phyloP scores from a whole-genome alignment of 108 stramenopile genomes.

The Pseudonitzschia pungens region DNA sequence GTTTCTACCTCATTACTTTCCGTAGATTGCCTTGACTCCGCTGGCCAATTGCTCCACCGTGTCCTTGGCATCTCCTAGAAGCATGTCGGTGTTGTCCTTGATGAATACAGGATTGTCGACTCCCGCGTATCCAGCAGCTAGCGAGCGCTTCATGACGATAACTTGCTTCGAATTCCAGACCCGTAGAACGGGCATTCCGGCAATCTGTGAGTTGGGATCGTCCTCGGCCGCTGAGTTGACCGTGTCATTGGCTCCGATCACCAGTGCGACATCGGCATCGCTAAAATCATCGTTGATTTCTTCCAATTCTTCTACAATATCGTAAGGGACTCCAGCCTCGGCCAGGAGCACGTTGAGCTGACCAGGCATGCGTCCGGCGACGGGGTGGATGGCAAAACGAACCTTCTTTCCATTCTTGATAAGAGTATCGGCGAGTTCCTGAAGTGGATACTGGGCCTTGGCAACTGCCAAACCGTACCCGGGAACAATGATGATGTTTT shows the following conservation, averaged over 20 bases:
- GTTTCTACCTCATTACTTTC: constrained; percentile 41
- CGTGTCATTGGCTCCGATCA: constrained; percentile 99
- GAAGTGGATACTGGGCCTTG: constrained; percentile 96
- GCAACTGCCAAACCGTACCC: constrained; percentile 99
- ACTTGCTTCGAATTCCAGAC: constrained; percentile 98
- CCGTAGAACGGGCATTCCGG: constrained; percentile 95
- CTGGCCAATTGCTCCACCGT: constrained; percentile 86
- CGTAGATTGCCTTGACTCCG: constrained; percentile 69
- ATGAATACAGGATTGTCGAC: constrained; percentile 99
- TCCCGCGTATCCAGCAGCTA: constrained; percentile 98
- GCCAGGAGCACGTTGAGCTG: constrained; percentile 98
- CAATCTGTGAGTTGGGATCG: constrained; percentile 95
- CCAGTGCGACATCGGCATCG: constrained; percentile 90
- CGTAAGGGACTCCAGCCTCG: constrained; percentile 99
- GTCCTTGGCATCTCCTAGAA: constrained; percentile 95
- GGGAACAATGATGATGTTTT: constrained; percentile 94
- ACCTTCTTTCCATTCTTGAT: constrained; percentile 88
- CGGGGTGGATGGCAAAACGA: constrained; percentile 96
- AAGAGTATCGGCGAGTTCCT: constrained; percentile 91
- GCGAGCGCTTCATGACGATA: constrained; percentile 98
- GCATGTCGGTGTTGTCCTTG: constrained; percentile 98
- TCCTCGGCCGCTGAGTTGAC: constrained; percentile 96
- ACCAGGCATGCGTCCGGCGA: constrained; percentile 99
- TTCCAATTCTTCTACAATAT: constrained; percentile 98
- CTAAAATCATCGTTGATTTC: constrained; percentile 96